These are phyloP conservation scores for Cercospora nicotianae DNA, from an alignment of 2,329 filamentous ascomycete genomes.

Conservation along the genomic window DNA sequence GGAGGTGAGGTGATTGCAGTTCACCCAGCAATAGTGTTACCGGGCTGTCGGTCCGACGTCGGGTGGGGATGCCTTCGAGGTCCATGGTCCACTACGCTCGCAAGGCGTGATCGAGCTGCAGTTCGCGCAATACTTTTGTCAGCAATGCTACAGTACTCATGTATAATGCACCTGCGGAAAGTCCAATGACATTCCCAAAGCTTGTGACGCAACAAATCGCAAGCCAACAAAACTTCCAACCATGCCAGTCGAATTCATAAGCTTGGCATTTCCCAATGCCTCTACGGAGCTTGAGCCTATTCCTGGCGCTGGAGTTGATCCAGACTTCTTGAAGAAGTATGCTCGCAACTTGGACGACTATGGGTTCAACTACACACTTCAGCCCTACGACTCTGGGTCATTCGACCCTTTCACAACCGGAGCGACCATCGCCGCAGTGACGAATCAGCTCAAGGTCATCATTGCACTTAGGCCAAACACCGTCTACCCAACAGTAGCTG, in stretches of 20 bases:
- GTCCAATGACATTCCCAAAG: background rate
- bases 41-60: constrained; percentile 16
- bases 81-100: constrained; percentile 11
- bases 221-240: background rate
- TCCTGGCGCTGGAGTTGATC: constrained; percentile 54
- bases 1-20: background rate
- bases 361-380: constrained; percentile 61
- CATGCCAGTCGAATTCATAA: constrained; percentile 56
- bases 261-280: constrained; percentile 57
- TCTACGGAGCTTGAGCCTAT: constrained; percentile 59
- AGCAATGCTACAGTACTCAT: constrained; percentile 13
- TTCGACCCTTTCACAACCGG: constrained; percentile 61
- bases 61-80: constrained; percentile 14
- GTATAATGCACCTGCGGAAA: constrained; percentile 10
- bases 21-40: background rate
- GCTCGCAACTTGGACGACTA: constrained; percentile 60
- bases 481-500: constrained; percentile 62
- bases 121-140: constrained; percentile 18
- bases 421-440: constrained; percentile 57
- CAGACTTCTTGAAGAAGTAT: constrained; percentile 58
- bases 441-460: constrained; percentile 61
- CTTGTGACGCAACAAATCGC: background rate
- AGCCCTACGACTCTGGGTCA: constrained; percentile 58
- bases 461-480: constrained; percentile 64
- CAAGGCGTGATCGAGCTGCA: constrained; percentile 24